phyloP scores from a whole-genome alignment of 192 early-diverging fungal genomes.

The Coemansia furcata region DNA sequence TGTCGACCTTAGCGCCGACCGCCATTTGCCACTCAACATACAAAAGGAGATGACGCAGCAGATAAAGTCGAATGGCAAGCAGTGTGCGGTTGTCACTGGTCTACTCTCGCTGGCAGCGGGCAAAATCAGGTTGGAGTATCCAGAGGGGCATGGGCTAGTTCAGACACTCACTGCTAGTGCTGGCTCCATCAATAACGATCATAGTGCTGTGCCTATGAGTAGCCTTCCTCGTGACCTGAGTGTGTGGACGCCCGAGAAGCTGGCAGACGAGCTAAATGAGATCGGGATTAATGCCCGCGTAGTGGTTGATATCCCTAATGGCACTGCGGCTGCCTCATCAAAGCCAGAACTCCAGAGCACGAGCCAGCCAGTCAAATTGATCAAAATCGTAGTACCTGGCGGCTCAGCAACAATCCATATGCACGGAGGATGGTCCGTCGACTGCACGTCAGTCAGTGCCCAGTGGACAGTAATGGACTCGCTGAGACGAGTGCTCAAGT shows the following conservation, averaged over 20 bases:
- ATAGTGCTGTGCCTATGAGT: not conserved
- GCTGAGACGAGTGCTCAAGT: constrained; percentile 33
- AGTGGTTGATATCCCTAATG: not conserved
- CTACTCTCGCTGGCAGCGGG: constrained; percentile 34
- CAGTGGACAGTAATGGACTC: constrained; percentile 47
- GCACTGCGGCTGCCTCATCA: not conserved
- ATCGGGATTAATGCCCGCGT: constrained; percentile 36
- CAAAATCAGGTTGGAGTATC: constrained; percentile 32
- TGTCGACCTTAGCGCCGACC: constrained; percentile 43
- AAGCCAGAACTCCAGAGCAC: not conserved
- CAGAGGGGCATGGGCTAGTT: not conserved
- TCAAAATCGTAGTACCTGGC: constrained; percentile 32
- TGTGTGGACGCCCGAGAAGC: constrained; percentile 38
- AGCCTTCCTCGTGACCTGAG: not conserved
- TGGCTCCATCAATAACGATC: not conserved
- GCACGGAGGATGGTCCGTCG: constrained; percentile 35
- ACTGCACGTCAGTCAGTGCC: constrained; percentile 38
- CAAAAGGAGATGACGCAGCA: constrained; percentile 41
- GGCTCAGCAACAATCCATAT: constrained; percentile 41
- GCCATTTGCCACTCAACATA: constrained; percentile 45
- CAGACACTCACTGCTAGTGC: not conserved
- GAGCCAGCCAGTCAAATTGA: not conserved
- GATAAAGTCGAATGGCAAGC: constrained; percentile 33
- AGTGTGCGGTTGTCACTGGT: constrained; percentile 38
- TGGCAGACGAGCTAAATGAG: constrained; percentile 40